Evolutionary conservation across 805 yeast genomes (phyloP), one percentile per base, ranked within the genome.

Genomic region (Saccharomycopsis fermentans): DNA sequence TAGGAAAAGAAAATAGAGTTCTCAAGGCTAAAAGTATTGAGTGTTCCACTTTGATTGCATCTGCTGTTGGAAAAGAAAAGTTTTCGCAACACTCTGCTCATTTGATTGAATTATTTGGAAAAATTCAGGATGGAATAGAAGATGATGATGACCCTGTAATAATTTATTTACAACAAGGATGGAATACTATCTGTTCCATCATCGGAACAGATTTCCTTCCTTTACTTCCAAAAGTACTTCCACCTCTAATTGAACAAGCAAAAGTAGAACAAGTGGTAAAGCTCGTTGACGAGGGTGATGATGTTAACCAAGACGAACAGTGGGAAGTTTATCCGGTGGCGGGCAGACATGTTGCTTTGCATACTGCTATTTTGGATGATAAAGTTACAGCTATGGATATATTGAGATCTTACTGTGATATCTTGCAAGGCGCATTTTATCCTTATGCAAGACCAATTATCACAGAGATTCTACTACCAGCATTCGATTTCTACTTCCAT

Each of bases 21-120:
- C 76, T 94, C 64, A 88, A 87, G 69, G 98, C 96, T 24, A 92
- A 91, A 71, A 88, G 97, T 66, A 88, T 94, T 64, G 99, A 94
- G 73, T 94, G 99, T 73, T 84, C 97, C 6, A 88, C 98, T 1
- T 77, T 94, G 66, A 90, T 94, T 68, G 97, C 97, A 0, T 76
- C 84, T 52, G 98, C 99, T 16, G 98, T 94, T 32, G 98, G 98
- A 24, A 85, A 84, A 67, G 96, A 90, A 65, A 88, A 86, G 69
- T 92, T 94, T 69, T 72, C 81, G 19, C 83, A 88, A 26, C 86
- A 88, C 66, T 82, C 87, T 54, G 81, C 79, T 61, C 90, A 87
- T 65, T 73, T 92, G 59, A 84, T 90, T 55, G 81, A 81, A 64
- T 73, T 87, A 27, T 84, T 90, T 65, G 87, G 84, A 16, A 73